A percentile compares a stretch with the other conserved stretches of the same genome.
These are phyloP conservation scores for Trichoderma semiorbis DNA, from an alignment of 2,329 filamentous ascomycete genomes.

Conservation along the genomic window DNA sequence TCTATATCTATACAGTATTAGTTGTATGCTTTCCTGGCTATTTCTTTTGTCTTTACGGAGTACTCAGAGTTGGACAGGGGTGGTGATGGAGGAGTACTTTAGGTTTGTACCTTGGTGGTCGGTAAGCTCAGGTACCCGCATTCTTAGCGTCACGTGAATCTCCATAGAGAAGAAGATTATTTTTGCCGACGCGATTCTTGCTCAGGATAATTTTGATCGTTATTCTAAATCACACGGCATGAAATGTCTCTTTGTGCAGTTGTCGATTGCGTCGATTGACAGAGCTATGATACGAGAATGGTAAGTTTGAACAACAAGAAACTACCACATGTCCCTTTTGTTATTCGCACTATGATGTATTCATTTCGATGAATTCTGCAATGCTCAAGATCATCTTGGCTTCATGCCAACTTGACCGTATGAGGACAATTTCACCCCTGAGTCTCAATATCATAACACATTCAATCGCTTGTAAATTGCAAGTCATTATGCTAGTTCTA, in stretches of 20 bases:
- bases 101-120: background rate
- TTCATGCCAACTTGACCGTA: background rate
- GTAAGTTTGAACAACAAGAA: background rate
- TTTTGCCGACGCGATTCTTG: constrained; percentile 4
- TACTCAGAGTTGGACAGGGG: background rate
- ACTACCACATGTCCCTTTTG: background rate
- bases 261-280: background rate
- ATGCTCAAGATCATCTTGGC: constrained; percentile 39
- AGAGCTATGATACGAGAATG: background rate
- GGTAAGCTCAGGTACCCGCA: background rate
- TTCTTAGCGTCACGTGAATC: constrained; percentile 4
- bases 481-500: background rate
- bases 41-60: background rate
- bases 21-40: background rate
- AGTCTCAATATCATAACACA: background rate
- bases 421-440: constrained; percentile 32
- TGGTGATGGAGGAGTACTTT: background rate
- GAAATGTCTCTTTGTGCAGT: background rate
- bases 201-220: background rate
- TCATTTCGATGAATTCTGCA: constrained; percentile 48
- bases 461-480: background rate
- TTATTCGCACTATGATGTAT: constrained; percentile 22
- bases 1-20: background rate
- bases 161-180: background rate
- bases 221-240: background rate